phyloP scores from a whole-genome alignment of 352 stramenopile species.

The Phytophthora meadii region DNA sequence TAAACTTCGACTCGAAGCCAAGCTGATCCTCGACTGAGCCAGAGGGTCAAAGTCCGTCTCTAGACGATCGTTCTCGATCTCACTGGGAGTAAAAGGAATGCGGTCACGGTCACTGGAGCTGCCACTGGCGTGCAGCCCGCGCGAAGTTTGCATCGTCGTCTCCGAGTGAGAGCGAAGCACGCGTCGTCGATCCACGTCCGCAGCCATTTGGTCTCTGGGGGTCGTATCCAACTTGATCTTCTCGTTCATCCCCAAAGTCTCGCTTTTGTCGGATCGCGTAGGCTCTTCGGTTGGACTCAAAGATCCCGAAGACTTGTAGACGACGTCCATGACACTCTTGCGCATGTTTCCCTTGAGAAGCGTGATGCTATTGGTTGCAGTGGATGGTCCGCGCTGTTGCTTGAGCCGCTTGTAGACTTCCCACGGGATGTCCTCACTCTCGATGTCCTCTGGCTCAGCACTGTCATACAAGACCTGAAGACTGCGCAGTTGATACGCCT shows the following conservation, averaged over 20 bases:
- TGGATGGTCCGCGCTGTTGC: constrained; percentile 67
- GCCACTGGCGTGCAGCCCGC: not conserved
- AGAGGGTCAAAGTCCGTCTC: constrained; percentile 10
- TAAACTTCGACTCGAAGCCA: constrained; percentile 5
- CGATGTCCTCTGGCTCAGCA: constrained; percentile 68
- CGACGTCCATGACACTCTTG: constrained; percentile 56
- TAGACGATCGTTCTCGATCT: constrained; percentile 3
- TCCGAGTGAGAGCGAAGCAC: constrained; percentile 57
- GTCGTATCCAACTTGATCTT: constrained; percentile 6
- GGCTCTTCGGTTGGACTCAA: constrained; percentile 20
- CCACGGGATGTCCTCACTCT: constrained; percentile 81
- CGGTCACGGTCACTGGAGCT: not conserved
- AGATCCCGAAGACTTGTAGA: constrained; percentile 25
- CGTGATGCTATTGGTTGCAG: constrained; percentile 63
- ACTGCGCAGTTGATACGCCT: constrained; percentile 64
- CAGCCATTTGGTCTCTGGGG: not conserved
- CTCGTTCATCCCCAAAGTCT: not conserved
- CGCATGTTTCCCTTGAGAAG: constrained; percentile 71
- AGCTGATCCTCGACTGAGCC: constrained; percentile 16
- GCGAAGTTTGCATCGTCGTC: constrained; percentile 37
- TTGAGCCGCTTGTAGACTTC: constrained; percentile 83
- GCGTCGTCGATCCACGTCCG: constrained; percentile 25
- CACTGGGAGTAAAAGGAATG: not conserved
- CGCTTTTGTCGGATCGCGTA: constrained; percentile 3
- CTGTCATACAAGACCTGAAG: constrained; percentile 60